Evolutionary conservation across 495 filamentous ascomycete species (phyloP), one percentile per base, ranked within the genome.

Genomic region (Hypoxylon rickii): DNA sequence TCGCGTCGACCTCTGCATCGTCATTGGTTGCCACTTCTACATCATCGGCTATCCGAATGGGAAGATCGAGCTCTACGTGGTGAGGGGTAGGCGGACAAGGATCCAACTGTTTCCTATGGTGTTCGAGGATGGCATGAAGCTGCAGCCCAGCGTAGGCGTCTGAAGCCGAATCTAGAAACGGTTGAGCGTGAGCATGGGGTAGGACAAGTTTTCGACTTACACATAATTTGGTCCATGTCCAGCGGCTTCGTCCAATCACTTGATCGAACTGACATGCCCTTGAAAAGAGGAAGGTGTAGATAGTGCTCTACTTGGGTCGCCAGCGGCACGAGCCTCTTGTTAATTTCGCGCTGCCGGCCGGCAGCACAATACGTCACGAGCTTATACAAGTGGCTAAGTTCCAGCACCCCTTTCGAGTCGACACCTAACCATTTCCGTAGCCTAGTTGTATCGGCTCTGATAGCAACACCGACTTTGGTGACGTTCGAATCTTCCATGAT

Each of bases 91-190:
- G 89, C 16, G 90, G 92, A 2, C 73, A 73, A 12, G 90, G 89
- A 31, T 82, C 64, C 47, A 96, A 76, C 8, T 76, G 71, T 50
- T 76, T 70, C 40, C 91, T 73, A 49, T 88, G 86, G 31, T 79
- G 67, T 61, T 96, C 82, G 55, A 96, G 77, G 1, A 75, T 70
- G 44, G 88, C 76, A 65, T 80, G 94, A 20, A 96, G 77, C 63
- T 88, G 85, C 13, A 93, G 58, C 22, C 85, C 84, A 44, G 89
- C 90, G 64, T 93, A 96, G 1, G 90, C 84, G 67, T 96, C 92
- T 1, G 84, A 82, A 12, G 90, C 90, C 6, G 90, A 89, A 73
- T 96, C 87, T 90, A 54, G 12, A 26, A 20, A n/a, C 20, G 2
- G 33, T 17, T 20, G 10, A 50, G 12, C 17, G 45, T 36, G 5